A percentile compares a stretch with the other conserved stretches of the same genome.
phyloP scores from a whole-genome alignment of 495 filamentous ascomycete species.

The Aspergillus indologenus region DNA sequence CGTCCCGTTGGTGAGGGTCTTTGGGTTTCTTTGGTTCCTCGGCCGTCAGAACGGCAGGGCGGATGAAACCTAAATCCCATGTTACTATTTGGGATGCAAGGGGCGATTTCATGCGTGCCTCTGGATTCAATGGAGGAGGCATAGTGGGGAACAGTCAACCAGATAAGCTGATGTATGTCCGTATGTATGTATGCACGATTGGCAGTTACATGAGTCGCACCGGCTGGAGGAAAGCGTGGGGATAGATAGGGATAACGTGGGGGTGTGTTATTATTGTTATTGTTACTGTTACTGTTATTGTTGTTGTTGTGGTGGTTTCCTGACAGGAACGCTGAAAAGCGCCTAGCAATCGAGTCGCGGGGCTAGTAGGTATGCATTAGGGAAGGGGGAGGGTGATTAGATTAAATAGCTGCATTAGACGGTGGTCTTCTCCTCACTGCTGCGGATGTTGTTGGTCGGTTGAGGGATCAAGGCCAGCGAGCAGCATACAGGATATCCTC shows the following conservation, averaged over 20 bases:
- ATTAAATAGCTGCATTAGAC: not conserved
- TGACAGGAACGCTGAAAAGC: not conserved
- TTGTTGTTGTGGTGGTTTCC: too few relatives aligned
- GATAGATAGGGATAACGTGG: slow-evolving; percentile 11
- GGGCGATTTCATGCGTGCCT: slow-evolving; percentile 2
- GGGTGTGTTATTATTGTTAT: not conserved
- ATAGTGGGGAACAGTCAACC: not conserved
- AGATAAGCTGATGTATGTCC: not conserved
- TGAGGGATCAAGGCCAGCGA: not conserved
- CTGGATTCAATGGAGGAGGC: not conserved
- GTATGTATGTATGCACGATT: not conserved
- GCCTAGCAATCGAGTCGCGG: not conserved
- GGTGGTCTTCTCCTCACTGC: not conserved
- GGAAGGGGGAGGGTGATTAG: slow-evolving; percentile 1
- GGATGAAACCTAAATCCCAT: slow-evolving; percentile 18
- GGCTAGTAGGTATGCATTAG: not conserved
- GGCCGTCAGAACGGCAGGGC: slow-evolving; percentile 6
- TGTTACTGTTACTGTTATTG: too few relatives aligned
- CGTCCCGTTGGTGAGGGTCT: not conserved
- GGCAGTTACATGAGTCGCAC: not conserved
- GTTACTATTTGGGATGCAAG: slow-evolving; percentile 12
- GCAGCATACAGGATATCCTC: not conserved
- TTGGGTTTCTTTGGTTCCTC: slow-evolving; percentile 3
- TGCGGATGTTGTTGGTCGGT: not conserved
- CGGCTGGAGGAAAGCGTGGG: not conserved